Percentiles rank a stretch among this genome's conserved stretches.
These are phyloP conservation scores for Halteria grandinella DNA, from an alignment of 73 alveolate genomes.

Conservation along the genomic window DNA sequence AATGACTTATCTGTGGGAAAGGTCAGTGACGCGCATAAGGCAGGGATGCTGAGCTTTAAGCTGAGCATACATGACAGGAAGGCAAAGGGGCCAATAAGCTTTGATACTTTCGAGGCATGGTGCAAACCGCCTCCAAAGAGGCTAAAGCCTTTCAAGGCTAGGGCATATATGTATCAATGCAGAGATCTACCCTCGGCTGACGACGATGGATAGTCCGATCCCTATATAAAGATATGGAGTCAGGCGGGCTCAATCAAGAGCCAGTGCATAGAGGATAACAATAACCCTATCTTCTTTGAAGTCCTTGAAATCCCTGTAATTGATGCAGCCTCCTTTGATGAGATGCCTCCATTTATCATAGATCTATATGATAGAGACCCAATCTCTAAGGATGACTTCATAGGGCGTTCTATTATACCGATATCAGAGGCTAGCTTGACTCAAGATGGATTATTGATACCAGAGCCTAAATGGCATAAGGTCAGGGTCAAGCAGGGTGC, in stretches of 20 bases:
- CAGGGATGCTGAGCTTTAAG: slow-evolving; percentile 61
- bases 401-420: slow-evolving; percentile 58
- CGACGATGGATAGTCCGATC: slow-evolving; percentile 70
- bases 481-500: slow-evolving; percentile 72
- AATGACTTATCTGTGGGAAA: slow-evolving; percentile 54
- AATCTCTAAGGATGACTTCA: slow-evolving; percentile 62
- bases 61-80: slow-evolving; percentile 43
- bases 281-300: slow-evolving; percentile 75
- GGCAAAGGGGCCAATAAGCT: slow-evolving; percentile 30
- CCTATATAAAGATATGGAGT: slow-evolving; percentile 68
- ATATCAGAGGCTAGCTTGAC: slow-evolving; percentile 48
- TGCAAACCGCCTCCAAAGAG: slow-evolving; percentile 48
- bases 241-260: slow-evolving; percentile 41
- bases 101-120: slow-evolving; percentile 22
- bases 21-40: slow-evolving; percentile 54
- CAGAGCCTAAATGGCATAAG: slow-evolving; percentile 78
- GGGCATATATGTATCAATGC: slow-evolving; percentile 63
- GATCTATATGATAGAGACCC: slow-evolving; percentile 62
- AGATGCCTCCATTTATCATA: slow-evolving; percentile 73
- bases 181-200: slow-evolving; percentile 74
- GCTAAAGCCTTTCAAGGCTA: slow-evolving; percentile 18
- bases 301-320: slow-evolving; percentile 28
- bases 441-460: too few relatives aligned
- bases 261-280: slow-evolving; percentile 55
- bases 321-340: slow-evolving; percentile 42